phyloP scores from a whole-genome alignment of 2,329 filamentous ascomycete species.

The Tympanopsis confertula region DNA sequence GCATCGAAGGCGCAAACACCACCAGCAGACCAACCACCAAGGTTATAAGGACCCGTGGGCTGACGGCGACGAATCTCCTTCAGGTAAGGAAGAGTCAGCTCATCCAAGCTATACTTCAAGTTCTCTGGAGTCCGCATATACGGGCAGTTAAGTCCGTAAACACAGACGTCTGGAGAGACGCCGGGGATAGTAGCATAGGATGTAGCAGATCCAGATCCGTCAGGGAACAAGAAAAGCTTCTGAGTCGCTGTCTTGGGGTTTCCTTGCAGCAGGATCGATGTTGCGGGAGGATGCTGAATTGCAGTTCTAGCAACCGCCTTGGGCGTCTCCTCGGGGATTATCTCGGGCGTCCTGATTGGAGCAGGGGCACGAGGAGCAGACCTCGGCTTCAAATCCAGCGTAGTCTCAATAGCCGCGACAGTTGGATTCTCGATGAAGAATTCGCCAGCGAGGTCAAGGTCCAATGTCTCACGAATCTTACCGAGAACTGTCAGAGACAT shows the following conservation, averaged over 20 bases:
- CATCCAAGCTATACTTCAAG: conserved; percentile 18
- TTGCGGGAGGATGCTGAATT: conserved; percentile 2
- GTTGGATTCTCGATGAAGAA: conserved; percentile 37
- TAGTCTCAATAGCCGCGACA: conserved; percentile 39
- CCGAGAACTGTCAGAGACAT: conserved; percentile 15
- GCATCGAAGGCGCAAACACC: conserved; percentile 34
- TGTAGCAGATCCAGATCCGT: conserved; percentile 26
- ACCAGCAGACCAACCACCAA: conserved; percentile 38
- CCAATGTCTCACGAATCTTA: conserved; percentile 11
- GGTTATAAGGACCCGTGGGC: conserved; percentile 12
- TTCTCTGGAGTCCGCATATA: conserved; percentile 16
- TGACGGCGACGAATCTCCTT: conserved; percentile 30
- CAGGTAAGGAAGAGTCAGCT: conserved; percentile 21
- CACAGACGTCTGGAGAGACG: conserved; percentile 13
- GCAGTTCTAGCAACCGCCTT: neutral
- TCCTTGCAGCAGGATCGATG: conserved; percentile 19
- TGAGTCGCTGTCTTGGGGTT: conserved; percentile 8
- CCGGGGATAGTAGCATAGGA: conserved; percentile 22
- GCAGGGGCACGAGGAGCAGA: conserved; percentile 4
- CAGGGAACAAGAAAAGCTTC: conserved; percentile 26
- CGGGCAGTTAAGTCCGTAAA: conserved; percentile 25
- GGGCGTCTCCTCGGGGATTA: neutral
- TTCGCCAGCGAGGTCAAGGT: conserved; percentile 27
- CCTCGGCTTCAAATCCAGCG: conserved; percentile 18
- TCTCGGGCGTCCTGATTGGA: conserved; percentile 2